Conservation (phyloP, 805 yeast genomes). For the Deakozyma indianensis region DNA sequence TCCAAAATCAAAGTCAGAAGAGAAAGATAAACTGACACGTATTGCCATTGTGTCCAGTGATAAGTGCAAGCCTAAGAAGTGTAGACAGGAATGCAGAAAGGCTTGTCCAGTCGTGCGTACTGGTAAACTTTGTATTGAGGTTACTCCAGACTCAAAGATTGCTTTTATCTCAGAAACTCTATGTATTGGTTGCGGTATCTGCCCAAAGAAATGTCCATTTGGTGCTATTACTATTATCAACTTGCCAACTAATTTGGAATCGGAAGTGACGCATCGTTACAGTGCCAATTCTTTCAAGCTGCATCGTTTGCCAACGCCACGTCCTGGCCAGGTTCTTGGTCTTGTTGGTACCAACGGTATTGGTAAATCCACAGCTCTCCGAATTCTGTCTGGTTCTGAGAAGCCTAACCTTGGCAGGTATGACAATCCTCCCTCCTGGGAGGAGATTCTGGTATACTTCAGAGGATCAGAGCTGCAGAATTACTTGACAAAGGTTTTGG, state of each 20-base stretch:
- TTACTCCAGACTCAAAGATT: constrained; percentile 75
- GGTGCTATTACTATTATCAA: constrained; percentile 94
- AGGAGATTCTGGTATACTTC: constrained; percentile 76
- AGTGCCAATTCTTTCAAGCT: constrained; percentile 95
- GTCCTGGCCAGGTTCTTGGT: constrained; percentile 98
- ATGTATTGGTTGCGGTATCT: constrained; percentile 99
- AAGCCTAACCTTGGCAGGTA: constrained; percentile 90
- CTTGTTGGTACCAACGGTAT: constrained; percentile 98
- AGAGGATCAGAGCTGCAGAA: constrained; percentile 97
- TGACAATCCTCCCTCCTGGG: constrained; percentile 97
- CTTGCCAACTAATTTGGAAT: constrained; percentile 86
- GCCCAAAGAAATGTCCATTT: constrained; percentile 97
- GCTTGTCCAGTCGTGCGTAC: constrained; percentile 97
- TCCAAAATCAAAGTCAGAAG: not conserved
- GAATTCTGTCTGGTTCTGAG: constrained; percentile 93
- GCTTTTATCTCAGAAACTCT: constrained; percentile 88
- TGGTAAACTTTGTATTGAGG: constrained; percentile 96
- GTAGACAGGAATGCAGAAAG: constrained; percentile 96
- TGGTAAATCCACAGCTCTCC: constrained; percentile 94
- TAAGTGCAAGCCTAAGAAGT: constrained; percentile 95
- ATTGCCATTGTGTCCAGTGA: constrained; percentile 91
- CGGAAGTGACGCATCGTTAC: constrained; percentile 90
- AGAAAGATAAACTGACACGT: constrained; percentile 27
- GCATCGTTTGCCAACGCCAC: constrained; percentile 94
- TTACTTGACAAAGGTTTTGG: constrained; percentile 84